phyloP scores from a whole-genome alignment of 169 alveolate genomes.

The Babesia bigemina region DNA sequence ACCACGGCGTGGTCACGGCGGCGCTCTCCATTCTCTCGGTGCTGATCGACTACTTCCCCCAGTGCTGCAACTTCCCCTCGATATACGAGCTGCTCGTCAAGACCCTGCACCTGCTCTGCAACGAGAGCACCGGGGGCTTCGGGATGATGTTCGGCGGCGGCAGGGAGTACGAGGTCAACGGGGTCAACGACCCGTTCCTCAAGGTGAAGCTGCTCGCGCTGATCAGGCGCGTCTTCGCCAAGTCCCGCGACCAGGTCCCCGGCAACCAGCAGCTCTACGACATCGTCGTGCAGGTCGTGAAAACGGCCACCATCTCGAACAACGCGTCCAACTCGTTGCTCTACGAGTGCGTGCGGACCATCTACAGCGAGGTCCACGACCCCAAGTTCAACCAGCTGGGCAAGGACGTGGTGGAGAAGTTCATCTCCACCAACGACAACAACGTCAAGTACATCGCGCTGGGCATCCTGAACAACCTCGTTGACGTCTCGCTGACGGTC shows the following conservation, averaged over 20 bases:
- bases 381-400: slow-evolving; percentile 76
- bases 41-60: slow-evolving; percentile 87
- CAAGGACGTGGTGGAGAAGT: slow-evolving; percentile 92
- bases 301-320: slow-evolving; percentile 90
- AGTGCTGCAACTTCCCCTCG: slow-evolving; percentile 61
- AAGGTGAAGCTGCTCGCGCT: slow-evolving; percentile 71
- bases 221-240: slow-evolving; percentile 59
- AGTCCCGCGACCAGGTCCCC: slow-evolving; percentile 29
- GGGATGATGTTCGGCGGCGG: slow-evolving; percentile 66
- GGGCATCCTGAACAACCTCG: slow-evolving; percentile 88
- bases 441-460: slow-evolving; percentile 88
- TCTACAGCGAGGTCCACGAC: slow-evolving; percentile 88
- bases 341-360: slow-evolving; percentile 96
- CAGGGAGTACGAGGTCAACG: slow-evolving; percentile 68
- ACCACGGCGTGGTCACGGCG: slow-evolving; percentile 95
- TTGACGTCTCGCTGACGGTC: slow-evolving; percentile 84
- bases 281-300: slow-evolving; percentile 36
- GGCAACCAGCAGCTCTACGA: slow-evolving; percentile 52
- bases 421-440: slow-evolving; percentile 91
- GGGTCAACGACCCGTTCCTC: slow-evolving; percentile 76
- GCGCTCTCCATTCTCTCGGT: slow-evolving; percentile 90
- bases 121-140: slow-evolving; percentile 21
- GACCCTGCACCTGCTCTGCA: slow-evolving; percentile 13
- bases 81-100: slow-evolving; percentile 52
- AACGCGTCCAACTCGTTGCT: slow-evolving; percentile 97